These are phyloP conservation scores for Sporisorium sorghi DNA, from an alignment of 1,284 basidiomycete genomes.

Conservation along the genomic window DNA sequence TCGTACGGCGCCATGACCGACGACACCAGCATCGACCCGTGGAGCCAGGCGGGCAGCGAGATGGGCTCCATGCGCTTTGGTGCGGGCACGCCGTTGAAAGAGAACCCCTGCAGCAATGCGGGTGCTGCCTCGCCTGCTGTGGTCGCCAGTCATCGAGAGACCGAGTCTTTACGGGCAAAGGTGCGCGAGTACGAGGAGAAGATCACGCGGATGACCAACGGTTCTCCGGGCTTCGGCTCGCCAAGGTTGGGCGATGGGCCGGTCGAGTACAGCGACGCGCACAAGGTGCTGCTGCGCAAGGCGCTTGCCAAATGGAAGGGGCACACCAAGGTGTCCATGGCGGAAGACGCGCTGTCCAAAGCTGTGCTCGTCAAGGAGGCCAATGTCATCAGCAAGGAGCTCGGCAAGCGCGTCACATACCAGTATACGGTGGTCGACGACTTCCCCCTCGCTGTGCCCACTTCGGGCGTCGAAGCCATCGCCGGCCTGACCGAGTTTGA, in stretches of 20 bases:
- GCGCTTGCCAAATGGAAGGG: constrained; percentile 86
- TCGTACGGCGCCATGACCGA: constrained; percentile 63
- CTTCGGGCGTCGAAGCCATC: constrained; percentile 82
- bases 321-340: constrained; percentile 75
- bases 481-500: constrained; percentile 89
- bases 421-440: constrained; percentile 91
- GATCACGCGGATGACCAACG: constrained; percentile 42
- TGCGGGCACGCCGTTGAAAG: constrained; percentile 35
- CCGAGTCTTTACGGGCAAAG: constrained; percentile 52
- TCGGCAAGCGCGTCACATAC: constrained; percentile 85
- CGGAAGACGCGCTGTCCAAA: constrained; percentile 84
- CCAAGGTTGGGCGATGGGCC: constrained; percentile 28
- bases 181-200: constrained; percentile 64
- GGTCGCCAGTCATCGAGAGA: constrained; percentile 37
- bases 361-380: constrained; percentile 93
- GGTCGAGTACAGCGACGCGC: constrained; percentile 40
- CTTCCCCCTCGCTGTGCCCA: constrained; percentile 81
- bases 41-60: constrained; percentile 58
- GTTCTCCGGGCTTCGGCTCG: constrained; percentile 19
- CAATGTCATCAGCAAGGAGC: constrained; percentile 74
- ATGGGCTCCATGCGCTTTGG: constrained; percentile 42
- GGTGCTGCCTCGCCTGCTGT: constrained; percentile 21
- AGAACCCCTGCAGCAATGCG: constrained; percentile 6
- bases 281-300: constrained; percentile 71
- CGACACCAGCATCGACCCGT: constrained; percentile 63